Evolutionary conservation across 73 alveolate genomes (phyloP).

Genomic region (Diophrys appendiculata): DNA sequence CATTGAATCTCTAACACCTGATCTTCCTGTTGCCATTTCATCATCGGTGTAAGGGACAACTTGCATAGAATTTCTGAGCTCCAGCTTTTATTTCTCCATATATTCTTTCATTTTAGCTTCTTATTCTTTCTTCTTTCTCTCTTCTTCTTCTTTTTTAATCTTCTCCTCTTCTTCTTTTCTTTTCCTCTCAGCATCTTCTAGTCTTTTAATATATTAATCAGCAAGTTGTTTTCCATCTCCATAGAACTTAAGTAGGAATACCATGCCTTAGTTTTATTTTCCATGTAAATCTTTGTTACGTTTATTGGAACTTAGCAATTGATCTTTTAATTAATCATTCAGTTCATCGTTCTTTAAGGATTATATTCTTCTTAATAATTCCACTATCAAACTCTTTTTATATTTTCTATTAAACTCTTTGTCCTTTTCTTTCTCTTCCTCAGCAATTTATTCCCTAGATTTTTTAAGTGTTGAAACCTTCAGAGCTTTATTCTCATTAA

Average conservation of each 20-base stretch:
- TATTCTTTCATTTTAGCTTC: conserved; percentile 10
- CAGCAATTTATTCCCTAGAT: too few species aligned
- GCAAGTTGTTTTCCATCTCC: conserved; percentile 75
- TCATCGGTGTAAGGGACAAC: conserved; percentile 15
- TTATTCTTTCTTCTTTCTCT: conserved; percentile 12
- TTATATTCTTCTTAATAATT: conserved; percentile 49
- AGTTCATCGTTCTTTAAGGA: conserved; percentile 59
- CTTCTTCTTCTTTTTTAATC: conserved; percentile 31
- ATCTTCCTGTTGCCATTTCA: conserved; percentile 13
- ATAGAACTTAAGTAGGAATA: conserved; percentile 70
- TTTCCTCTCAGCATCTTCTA: conserved; percentile 41
- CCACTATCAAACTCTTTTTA: conserved; percentile 61
- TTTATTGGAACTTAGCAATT: conserved; percentile 68
- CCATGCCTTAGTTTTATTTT: conserved; percentile 65
- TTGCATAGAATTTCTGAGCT: conserved; percentile 4
- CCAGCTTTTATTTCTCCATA: conserved; percentile 27
- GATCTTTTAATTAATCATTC: conserved; percentile 67
- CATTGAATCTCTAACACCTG: conserved; percentile 19
- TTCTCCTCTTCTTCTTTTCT: conserved; percentile 27
- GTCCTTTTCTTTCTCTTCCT: conserved; percentile 34
- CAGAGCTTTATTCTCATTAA: too few species aligned
- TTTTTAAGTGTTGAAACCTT: too few species aligned
- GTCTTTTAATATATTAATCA: conserved; percentile 36
- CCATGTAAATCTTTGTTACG: conserved; percentile 61
- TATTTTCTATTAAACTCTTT: conserved; percentile 42